Evolutionary conservation across 768 basidiomycete species (phyloP), one percentile per base, ranked within the genome.

Genomic region (Zangia roseola): DNA sequence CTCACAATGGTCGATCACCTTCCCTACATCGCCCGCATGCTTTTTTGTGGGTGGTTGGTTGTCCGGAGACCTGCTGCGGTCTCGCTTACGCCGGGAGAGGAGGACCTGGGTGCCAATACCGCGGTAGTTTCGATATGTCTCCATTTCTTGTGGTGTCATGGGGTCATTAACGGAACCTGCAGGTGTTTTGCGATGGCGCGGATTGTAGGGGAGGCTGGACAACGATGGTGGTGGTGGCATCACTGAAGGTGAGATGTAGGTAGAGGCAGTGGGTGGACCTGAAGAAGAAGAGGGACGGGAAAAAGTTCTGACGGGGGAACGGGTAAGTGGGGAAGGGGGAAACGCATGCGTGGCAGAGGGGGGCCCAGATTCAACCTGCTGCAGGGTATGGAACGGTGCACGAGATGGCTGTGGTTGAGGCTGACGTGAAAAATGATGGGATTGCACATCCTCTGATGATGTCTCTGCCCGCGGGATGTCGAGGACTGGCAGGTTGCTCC

Each of bases 1-100:
- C 85, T 61, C 59, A 86, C 91, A 93, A 64, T 93, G 91, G 33
- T 86, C 70, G 16, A 87, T 80, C 31, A 93, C 87, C 40, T 84
- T 79, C 1, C 77, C 82, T 2, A 84, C 81, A 61, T 91, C 88
- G n/a, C 84, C 80, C 5, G 75, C 76, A 38, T 78, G 73, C 55
- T 80, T 82, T 57, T 83, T 80, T 17, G 59, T 53, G 5, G 77
- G 73, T 0, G 71, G 74, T 14, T 59, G 53, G n/a, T 71, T 71
- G 26, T 78, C 69, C 56, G 63, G 56, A 47, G 70, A 69, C 40
- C 60, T 59, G 35, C 68, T 69, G 54, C 67, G 58, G 17, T 68
- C 74, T 42, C 81, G 74, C 70, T 80, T 83, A 36, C 81, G 76
- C 59, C 81, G 83, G 10, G 69, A 64, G 26, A 58, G 49, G 16